Evolutionary conservation across 2,329 filamentous ascomycete species (phyloP).

Genomic region (Beauveria caledonica): DNA sequence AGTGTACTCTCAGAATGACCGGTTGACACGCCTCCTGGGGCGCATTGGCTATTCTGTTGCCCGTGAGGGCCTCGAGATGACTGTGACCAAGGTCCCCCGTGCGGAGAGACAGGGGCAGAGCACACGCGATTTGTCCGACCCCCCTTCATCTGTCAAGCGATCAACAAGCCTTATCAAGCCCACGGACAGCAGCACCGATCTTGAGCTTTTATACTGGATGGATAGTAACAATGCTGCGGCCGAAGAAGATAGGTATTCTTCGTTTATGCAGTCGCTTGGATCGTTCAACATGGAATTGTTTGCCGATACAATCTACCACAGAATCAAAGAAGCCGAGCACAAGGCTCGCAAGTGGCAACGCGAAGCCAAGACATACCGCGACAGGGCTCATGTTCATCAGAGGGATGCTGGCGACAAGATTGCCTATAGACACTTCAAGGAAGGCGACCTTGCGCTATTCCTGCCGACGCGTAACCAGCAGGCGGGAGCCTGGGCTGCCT

Average conservation of each 20-base stretch:
- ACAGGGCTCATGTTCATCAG: constrained; percentile 72
- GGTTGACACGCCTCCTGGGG: constrained; percentile 75
- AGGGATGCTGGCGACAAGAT: constrained; percentile 93
- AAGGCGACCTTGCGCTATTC: constrained; percentile 90
- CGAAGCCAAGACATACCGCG: constrained; percentile 77
- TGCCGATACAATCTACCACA: constrained; percentile 75
- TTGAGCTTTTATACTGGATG: constrained; percentile 77
- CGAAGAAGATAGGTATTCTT: constrained; percentile 66
- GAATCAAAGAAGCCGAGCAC: constrained; percentile 88
- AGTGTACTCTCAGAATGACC: constrained; percentile 76
- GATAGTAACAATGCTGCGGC: constrained; percentile 55
- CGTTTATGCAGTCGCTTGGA: constrained; percentile 65
- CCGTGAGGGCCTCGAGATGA: constrained; percentile 63
- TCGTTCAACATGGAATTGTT: constrained; percentile 80
- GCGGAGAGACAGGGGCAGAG: constrained; percentile 49
- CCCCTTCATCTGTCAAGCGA: constrained; percentile 42
- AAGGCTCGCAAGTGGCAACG: constrained; percentile 89
- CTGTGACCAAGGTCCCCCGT: constrained; percentile 62
- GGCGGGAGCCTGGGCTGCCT: constrained; percentile 92
- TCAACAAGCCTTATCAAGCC: constrained; percentile 47
- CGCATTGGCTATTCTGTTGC: constrained; percentile 76
- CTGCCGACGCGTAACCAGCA: constrained; percentile 90
- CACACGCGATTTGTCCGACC: constrained; percentile 50
- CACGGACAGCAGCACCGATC: constrained; percentile 54
- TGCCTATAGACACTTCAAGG: constrained; percentile 90